phyloP scores from a whole-genome alignment of 1,284 basidiomycete genomes.

The Trametes pubescens region DNA sequence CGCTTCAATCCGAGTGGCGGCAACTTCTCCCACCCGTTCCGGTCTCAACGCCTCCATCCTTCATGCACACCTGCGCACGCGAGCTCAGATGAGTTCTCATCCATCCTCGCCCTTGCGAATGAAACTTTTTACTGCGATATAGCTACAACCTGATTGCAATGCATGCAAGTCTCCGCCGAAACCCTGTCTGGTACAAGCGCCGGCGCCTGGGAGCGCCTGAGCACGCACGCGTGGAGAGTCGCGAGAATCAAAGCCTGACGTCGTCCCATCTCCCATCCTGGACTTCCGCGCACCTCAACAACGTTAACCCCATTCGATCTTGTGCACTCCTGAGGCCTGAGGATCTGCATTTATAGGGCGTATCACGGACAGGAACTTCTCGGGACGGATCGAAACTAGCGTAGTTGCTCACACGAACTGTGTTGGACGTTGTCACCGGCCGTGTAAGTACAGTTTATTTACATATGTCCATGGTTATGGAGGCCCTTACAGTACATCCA shows the following conservation, averaged over 20 bases:
- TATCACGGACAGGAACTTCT: too few species aligned
- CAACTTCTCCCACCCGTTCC: constrained; percentile 16
- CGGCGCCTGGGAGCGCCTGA: background rate
- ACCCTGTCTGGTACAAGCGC: background rate
- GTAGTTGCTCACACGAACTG: too few species aligned
- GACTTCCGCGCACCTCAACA: too few species aligned
- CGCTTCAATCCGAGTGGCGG: constrained; percentile 34
- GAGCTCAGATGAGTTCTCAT: background rate
- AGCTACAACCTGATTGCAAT: background rate
- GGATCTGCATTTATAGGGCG: too few species aligned
- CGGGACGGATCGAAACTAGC: too few species aligned
- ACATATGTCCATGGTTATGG: background rate
- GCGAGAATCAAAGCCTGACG: background rate
- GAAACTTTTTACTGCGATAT: background rate
- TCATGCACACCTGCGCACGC: constrained; percentile 5
- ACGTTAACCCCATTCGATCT: too few species aligned
- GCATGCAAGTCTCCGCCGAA: background rate
- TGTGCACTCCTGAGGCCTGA: background rate
- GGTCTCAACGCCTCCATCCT: constrained; percentile 21
- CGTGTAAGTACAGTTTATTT: too few species aligned
- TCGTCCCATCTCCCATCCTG: background rate
- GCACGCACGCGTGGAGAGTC: background rate
- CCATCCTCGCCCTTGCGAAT: too few species aligned
- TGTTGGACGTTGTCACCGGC: too few species aligned
- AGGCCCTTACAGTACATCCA: background rate